phyloP scores from a whole-genome alignment of 2,329 filamentous ascomycete species.

The Fusarium burgessii region DNA sequence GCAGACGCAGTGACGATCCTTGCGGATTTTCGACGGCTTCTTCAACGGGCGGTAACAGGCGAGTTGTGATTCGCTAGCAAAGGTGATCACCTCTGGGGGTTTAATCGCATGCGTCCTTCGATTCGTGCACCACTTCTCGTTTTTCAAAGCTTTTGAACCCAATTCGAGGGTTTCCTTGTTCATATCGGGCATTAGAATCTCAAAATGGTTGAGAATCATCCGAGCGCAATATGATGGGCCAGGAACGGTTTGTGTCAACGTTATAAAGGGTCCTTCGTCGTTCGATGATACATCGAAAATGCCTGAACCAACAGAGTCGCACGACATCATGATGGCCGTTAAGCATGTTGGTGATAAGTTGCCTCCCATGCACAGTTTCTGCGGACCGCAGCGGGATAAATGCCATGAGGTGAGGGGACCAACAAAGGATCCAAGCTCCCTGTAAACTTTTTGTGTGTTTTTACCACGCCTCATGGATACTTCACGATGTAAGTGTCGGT shows the following conservation, averaged over 20 bases:
- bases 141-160: constrained; percentile 11
- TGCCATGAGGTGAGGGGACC: constrained; percentile 2
- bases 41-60: constrained; percentile 43
- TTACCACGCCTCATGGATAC: constrained; percentile 6
- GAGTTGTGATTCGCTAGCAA: constrained; percentile 36
- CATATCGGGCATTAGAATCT: constrained; percentile 18
- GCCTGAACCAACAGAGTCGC: constrained; percentile 13
- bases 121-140: constrained; percentile 30
- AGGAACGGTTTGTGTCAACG: constrained; percentile 9
- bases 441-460: background rate
- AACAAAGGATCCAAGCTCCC: constrained; percentile 32
- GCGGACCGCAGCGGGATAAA: constrained; percentile 29
- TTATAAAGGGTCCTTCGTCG: constrained; percentile 1
- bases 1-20: constrained; percentile 36
- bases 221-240: constrained; percentile 7
- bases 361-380: constrained; percentile 22
- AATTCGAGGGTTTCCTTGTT: constrained; percentile 26
- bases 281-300: constrained; percentile 20
- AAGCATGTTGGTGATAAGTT: constrained; percentile 35
- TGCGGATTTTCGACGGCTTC: constrained; percentile 23
- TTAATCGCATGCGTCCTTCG: constrained; percentile 30
- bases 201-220: constrained; percentile 25
- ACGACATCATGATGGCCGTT: constrained; percentile 14
- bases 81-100: constrained; percentile 10
- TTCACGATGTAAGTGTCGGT: background rate